Conservation (phyloP, 1,284 basidiomycete species). For the Cutaneotrichosporon sp. region DNA sequence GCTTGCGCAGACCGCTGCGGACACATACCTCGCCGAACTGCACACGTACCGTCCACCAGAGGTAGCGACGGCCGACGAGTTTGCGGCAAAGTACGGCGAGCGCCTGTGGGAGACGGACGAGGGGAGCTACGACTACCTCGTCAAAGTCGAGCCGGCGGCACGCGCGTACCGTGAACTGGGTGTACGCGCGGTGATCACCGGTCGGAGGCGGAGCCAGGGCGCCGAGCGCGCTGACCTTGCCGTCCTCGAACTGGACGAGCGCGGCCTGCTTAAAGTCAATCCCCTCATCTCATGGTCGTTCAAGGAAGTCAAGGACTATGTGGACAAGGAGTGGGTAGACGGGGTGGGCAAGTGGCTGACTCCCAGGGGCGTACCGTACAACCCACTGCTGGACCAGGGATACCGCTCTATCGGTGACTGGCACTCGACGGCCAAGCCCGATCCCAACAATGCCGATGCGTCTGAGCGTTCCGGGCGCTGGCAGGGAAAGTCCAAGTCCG, state of each 20-base stretch:
- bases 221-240: slow-evolving; percentile 74
- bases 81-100: slow-evolving; percentile 75
- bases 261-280: slow-evolving; percentile 90
- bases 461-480: slow-evolving; percentile 86
- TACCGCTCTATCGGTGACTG: slow-evolving; percentile 95
- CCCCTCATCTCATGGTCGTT: slow-evolving; percentile 90
- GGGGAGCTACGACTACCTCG: slow-evolving; percentile 80
- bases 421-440: slow-evolving; percentile 76
- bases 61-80: slow-evolving; percentile 65
- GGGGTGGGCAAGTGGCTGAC: not conserved
- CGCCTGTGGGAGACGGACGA: slow-evolving; percentile 87
- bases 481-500: slow-evolving; percentile 85
- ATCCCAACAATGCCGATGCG: slow-evolving; percentile 55
- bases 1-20: slow-evolving; percentile 72
- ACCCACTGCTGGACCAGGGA: slow-evolving; percentile 80
- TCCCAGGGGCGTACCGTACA: slow-evolving; percentile 72
- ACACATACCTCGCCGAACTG: slow-evolving; percentile 67
- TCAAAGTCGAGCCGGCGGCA: slow-evolving; percentile 93
- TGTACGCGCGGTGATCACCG: slow-evolving; percentile 88
- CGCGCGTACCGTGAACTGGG: slow-evolving; percentile 76
- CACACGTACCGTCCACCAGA: slow-evolving; percentile 74
- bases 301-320: slow-evolving; percentile 76
- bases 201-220: slow-evolving; percentile 86
- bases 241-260: slow-evolving; percentile 85
- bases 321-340: slow-evolving; percentile 59